A percentile compares a stretch with the other conserved stretches of the same genome.
phyloP scores from a whole-genome alignment of 23 red algal species.

The Gracilaria gracilis region DNA sequence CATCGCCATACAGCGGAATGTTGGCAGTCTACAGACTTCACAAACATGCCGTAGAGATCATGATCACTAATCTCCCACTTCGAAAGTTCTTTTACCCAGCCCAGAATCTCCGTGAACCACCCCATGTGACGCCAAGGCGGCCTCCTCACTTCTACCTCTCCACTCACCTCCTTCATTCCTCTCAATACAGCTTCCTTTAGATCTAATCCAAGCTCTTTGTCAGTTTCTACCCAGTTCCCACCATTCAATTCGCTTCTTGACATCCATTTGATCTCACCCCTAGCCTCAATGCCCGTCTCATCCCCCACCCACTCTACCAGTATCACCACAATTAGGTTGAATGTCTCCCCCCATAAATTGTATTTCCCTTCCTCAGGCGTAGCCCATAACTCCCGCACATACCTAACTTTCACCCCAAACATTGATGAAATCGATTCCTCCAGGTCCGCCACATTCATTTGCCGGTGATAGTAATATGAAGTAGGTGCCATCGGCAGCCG shows the following conservation, averaged over 20 bases:
- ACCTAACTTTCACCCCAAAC: not conserved
- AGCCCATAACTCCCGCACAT: not conserved
- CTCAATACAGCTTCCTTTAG: not conserved
- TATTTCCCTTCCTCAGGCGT: not conserved
- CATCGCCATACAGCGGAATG: not conserved
- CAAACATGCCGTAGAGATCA: not conserved
- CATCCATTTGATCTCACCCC: not conserved
- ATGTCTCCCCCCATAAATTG: not conserved
- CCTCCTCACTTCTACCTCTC: not conserved
- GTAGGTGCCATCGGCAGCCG: not conserved
- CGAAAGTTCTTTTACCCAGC: not conserved
- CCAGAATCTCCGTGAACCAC: not conserved
- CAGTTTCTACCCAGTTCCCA: not conserved
- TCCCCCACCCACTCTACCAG: not conserved
- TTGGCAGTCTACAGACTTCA: not conserved
- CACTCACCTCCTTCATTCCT: not conserved
- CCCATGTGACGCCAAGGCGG: conserved; percentile 1
- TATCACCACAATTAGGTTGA: not conserved
- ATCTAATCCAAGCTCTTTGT: not conserved
- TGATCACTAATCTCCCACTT: not conserved
- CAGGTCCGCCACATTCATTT: not conserved
- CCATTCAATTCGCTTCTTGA: not conserved
- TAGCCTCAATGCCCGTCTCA: not conserved
- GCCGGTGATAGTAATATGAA: not conserved
- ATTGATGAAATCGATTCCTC: not conserved